Conservation (phyloP, 768 basidiomycete genomes). For the Mycena crocata region DNA sequence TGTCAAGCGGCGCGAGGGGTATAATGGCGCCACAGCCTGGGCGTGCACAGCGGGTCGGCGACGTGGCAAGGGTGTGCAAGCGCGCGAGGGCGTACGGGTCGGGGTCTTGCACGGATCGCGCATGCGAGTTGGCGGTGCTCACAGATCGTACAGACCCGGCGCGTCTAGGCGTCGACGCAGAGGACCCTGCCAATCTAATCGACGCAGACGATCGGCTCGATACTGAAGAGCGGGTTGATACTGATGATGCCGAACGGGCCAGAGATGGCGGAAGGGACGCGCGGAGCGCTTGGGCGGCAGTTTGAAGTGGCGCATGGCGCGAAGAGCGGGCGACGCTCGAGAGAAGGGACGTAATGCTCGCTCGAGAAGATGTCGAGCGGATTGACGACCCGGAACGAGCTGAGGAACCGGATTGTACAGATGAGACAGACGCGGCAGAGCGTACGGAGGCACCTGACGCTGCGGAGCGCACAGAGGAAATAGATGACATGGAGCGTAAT, state of each 20-base stretch:
- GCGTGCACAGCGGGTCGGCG: conserved; percentile 13
- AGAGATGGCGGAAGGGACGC: conserved; percentile 19
- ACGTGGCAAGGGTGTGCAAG: conserved; percentile 9
- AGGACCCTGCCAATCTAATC: too few relatives aligned
- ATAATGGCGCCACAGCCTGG: conserved; percentile 22
- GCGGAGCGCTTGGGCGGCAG: conserved; percentile 22
- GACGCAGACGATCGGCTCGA: not conserved
- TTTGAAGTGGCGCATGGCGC: conserved; percentile 23
- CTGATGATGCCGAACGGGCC: conserved; percentile 12
- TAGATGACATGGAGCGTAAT: conserved; percentile 13
- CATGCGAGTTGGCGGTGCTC: not conserved
- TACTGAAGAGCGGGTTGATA: not conserved
- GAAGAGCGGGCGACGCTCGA: conserved; percentile 16
- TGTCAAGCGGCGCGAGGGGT: not conserved
- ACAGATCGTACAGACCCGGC: conserved; percentile 14
- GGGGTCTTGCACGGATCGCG: not conserved
- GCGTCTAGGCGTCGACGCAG: not conserved
- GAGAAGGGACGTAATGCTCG: conserved; percentile 12
- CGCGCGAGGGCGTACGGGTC: conserved; percentile 11
- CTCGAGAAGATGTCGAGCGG: not conserved
- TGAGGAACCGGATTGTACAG: conserved; percentile 5
- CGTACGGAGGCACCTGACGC: not conserved
- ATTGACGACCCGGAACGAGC: not conserved
- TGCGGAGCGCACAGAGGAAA: conserved; percentile 7
- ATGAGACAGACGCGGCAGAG: not conserved